Conservation (phyloP, 2,329 filamentous ascomycete genomes). For the Exophiala sp. region DNA sequence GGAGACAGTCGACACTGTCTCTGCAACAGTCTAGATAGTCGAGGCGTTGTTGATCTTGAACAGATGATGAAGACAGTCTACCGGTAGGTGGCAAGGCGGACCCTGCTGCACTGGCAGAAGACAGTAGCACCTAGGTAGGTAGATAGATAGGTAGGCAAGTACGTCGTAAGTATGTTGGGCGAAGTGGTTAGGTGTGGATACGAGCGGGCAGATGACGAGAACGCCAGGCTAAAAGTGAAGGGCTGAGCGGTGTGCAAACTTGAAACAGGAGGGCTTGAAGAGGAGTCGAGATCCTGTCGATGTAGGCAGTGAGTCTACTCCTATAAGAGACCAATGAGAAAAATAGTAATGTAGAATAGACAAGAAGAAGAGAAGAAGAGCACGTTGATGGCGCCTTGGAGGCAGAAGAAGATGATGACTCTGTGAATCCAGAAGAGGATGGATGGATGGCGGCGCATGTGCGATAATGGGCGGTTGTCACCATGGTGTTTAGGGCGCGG, state of each 20-base stretch:
- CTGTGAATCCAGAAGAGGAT: not conserved
- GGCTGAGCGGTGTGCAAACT: slow-evolving; percentile 13
- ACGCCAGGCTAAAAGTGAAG: slow-evolving; percentile 3
- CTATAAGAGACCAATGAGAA: not conserved
- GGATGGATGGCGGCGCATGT: slow-evolving; percentile 7
- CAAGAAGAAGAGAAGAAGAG: not conserved
- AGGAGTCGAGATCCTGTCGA: not conserved
- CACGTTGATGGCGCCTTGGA: not conserved
- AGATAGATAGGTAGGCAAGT: too few species aligned
- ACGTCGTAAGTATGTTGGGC: too few species aligned
- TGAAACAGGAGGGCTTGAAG: not conserved
- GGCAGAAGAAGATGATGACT: slow-evolving; percentile 3
- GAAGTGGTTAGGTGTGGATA: slow-evolving; percentile 9
- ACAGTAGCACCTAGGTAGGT: not conserved
- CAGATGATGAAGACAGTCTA: not conserved
- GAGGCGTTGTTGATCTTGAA: slow-evolving; percentile 5
- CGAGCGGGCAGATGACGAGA: slow-evolving; percentile 19
- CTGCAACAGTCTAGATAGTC: not conserved
- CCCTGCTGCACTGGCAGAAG: slow-evolving; percentile 1
- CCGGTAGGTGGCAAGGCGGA: slow-evolving; percentile 10
- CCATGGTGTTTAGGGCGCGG: not conserved
- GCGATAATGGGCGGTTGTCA: not conserved
- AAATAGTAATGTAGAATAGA: not conserved
- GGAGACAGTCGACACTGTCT: not conserved
- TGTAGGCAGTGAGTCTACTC: too few species aligned